These are phyloP conservation scores for Lithospermum erythrorhizon DNA, from an alignment of 257 asterid species.

Conservation along the genomic window DNA sequence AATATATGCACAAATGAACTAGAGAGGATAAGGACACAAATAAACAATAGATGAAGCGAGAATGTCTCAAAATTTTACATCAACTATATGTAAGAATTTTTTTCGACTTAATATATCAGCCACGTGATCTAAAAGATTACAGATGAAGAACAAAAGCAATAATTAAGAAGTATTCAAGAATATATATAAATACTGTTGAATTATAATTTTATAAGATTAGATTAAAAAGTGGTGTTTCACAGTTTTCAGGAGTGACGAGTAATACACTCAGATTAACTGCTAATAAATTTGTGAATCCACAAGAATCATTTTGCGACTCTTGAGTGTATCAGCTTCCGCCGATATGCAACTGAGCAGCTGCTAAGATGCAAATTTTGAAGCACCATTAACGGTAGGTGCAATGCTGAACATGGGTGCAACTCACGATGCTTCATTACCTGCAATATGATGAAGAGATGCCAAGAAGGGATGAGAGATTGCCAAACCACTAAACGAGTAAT, in stretches of 20 bases:
- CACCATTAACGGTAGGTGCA: neutral
- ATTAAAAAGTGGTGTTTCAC: neutral
- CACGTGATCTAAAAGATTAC: no score
- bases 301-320: no score
- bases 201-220: no score
- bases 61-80: no score
- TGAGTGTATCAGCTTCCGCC: neutral
- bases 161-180: no score
- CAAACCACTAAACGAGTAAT: neutral
- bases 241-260: neutral
- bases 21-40: no score
- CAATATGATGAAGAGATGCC: constrained; percentile 7
- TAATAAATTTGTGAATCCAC: no score
- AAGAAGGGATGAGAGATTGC: constrained; percentile 7
- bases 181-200: neutral
- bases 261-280: neutral
- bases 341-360: neutral
- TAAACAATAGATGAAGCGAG: no score
- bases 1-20: no score
- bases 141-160: no score
- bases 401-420: neutral
- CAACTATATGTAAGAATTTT: no score
- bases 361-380: neutral
- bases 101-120: no score
- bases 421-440: constrained; percentile 41